Evolutionary conservation across 768 basidiomycete genomes (phyloP).

Genomic region (Suillus ampliporus): DNA sequence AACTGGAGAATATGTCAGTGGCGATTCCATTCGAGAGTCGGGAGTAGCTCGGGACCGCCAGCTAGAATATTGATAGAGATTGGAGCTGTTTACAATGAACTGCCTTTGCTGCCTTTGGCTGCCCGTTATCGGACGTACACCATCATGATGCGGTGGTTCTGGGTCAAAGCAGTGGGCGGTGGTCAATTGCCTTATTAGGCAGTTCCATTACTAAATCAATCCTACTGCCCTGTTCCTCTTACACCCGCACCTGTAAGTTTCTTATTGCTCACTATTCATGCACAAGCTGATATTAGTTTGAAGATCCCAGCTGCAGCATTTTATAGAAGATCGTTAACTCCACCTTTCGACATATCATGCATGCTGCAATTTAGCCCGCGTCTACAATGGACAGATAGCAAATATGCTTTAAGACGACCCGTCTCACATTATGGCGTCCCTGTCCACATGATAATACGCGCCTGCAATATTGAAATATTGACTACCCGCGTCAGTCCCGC

Average conservation of each 20-base stretch:
- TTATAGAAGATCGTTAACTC: neutral
- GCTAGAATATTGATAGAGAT: neutral
- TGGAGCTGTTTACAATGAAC: neutral
- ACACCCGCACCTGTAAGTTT: too few species aligned
- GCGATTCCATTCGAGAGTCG: conserved; percentile 37
- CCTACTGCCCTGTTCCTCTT: neutral
- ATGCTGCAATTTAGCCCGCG: neutral
- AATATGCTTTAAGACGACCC: too few species aligned
- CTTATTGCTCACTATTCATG: neutral
- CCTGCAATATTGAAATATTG: too few species aligned
- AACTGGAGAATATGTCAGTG: conserved; percentile 33
- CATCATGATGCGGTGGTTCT: neutral
- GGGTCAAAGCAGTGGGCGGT: neutral
- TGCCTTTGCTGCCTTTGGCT: neutral
- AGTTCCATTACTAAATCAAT: neutral
- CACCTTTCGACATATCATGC: neutral
- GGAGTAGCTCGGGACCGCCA: neutral
- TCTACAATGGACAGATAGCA: too few species aligned
- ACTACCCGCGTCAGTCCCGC: neutral
- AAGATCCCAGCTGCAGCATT: too few species aligned
- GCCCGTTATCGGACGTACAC: neutral
- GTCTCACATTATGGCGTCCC: too few species aligned
- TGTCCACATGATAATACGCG: too few species aligned
- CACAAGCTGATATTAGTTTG: too few species aligned
- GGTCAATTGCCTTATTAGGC: neutral